Evolutionary conservation across 225 moss, liverwort and hornwort species (phyloP).

Genomic region (Pleurozium schreberi): DNA sequence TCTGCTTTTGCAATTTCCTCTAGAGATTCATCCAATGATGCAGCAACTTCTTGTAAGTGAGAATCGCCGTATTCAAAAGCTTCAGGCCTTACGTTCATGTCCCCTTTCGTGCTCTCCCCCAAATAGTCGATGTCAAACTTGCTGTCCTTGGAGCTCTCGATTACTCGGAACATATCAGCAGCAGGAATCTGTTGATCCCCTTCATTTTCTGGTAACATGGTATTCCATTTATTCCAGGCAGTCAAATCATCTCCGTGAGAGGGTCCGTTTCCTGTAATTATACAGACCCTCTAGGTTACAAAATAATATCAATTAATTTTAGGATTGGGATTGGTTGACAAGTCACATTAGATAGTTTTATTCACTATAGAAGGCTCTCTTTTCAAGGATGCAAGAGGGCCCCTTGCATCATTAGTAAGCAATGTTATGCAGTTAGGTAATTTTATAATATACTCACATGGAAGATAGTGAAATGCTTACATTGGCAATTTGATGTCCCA

Average conservation of each 20-base stretch:
- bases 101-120: slow-evolving; percentile 70
- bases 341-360: background rate
- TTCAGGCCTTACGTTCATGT: slow-evolving; percentile 65
- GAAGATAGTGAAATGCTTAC: background rate
- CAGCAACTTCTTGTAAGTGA: slow-evolving; percentile 48
- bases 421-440: background rate
- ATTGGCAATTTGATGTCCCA: background rate
- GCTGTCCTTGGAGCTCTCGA: slow-evolving; percentile 55
- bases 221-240: slow-evolving; percentile 44
- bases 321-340: too few relatives aligned
- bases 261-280: slow-evolving; percentile 20
- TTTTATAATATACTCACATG: rapidly evolving
- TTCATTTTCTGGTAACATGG: slow-evolving; percentile 26
- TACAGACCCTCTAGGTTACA: slow-evolving; percentile 1
- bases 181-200: slow-evolving; percentile 37
- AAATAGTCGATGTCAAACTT: slow-evolving; percentile 62
- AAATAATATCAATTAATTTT: background rate
- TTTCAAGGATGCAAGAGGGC: background rate
- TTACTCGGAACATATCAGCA: slow-evolving; percentile 43
- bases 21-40: slow-evolving; percentile 50
- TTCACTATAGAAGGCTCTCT: rapidly evolving
- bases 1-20: slow-evolving; percentile 78
- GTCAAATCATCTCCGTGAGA: slow-evolving; percentile 23
- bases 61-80: slow-evolving; percentile 58
- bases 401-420: background rate